Percentiles rank a stretch among this genome's conserved stretches.
Conservation (phyloP, 2,329 filamentous ascomycete species). For the Fusarium ambrosium region DNA sequence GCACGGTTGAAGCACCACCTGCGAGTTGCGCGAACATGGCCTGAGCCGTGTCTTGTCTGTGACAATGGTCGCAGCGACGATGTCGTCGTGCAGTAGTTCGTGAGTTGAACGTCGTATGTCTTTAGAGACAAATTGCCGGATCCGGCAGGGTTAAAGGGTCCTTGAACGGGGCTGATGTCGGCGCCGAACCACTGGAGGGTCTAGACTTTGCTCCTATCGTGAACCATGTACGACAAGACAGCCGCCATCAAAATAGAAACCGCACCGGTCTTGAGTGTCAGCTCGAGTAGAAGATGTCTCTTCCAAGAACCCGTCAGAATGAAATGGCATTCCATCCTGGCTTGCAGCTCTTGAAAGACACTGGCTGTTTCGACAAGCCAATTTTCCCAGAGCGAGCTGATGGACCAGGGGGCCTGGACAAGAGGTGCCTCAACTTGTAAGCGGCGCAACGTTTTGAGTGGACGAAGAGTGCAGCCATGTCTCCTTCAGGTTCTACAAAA, state of each 20-base stretch:
- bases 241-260: conserved; percentile 19
- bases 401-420: conserved; percentile 8
- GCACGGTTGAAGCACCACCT: conserved; percentile 11
- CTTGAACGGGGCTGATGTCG: conserved; percentile 38
- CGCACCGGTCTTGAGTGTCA: conserved; percentile 1
- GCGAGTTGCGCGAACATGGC: conserved; percentile 24
- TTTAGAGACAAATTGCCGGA: conserved; percentile 35
- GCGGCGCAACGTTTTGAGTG: conserved; percentile 27
- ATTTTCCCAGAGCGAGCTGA: conserved; percentile 2
- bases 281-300: background rate
- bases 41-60: conserved; percentile 37
- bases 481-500: conserved; percentile 27
- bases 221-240: conserved; percentile 2
- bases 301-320: background rate
- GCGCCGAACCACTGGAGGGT: conserved; percentile 34
- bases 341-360: conserved; percentile 9
- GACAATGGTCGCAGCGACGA: conserved; percentile 38
- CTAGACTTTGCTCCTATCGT: conserved; percentile 34
- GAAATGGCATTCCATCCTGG: conserved; percentile 13
- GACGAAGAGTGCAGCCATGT: conserved; percentile 37
- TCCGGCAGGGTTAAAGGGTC: conserved; percentile 26
- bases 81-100: conserved; percentile 40
- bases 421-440: conserved; percentile 16
- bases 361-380: conserved; percentile 5
- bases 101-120: conserved; percentile 28